Base-by-base conservation (phyloP, 2,329 filamentous ascomycete species). In the Helminthosporium solani region DNA sequence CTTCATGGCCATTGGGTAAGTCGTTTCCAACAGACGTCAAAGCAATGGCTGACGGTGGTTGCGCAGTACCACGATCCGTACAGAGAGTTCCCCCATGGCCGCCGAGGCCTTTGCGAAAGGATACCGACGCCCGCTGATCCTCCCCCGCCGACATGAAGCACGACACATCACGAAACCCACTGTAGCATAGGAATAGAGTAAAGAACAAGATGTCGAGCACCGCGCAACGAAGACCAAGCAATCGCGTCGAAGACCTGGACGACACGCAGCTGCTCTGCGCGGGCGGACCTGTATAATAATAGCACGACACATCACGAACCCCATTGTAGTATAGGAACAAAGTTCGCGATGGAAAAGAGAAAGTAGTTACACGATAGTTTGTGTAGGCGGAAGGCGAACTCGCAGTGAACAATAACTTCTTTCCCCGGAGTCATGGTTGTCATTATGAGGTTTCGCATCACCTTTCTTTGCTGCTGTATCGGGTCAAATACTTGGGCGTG, bases 51-150 rank as follows among this genome's bases (percentile, higher is more conserved):
- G 44, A 64, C 58, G 94, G 94, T 6, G 8, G 4, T 31, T 31
- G 28, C 28, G 28, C 28, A 31, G 28, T 59, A 96, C 90, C 61
- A 91, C 95, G 35, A 96, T 99, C 64, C 87, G 94, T 67, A 91
- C 90, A 49, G 94, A 99, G 61, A 84, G 88, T 55, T 88, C 89
- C 34, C 84, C 87, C 30, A 85, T 88, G 61, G 78, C 86, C 48
- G 79, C 84, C 57, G 82, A 90, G 67, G 83, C 88, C 47, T 96
- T 92, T 75, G 81, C 83, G 58, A 82, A 83, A 68, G 84, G 88
- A 40, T 79, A 71, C 54, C 67, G 86, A 61, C 81, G 83, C 53
- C 89, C 91, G 19, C 83, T 92, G 62, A 83, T 95, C 54, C 72
- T 83, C 60, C 78, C 78, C 12, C 58, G 64, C 36, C 60, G 62